Base-by-base conservation (phyloP, 179 eudicot genomes). In the Drosera spatulata region DNA sequence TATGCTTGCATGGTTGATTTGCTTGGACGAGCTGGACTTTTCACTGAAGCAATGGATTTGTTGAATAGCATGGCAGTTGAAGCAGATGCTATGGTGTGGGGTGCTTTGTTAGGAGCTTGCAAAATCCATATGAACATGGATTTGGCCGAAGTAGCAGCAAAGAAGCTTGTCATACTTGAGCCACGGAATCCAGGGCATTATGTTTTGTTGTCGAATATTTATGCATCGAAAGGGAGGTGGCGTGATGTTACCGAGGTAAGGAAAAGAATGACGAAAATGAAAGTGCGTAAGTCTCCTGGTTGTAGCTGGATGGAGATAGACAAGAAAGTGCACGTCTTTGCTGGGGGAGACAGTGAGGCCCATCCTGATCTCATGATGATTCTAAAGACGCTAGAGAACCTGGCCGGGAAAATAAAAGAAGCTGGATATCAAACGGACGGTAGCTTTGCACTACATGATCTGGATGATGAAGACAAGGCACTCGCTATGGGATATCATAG, bases 381-480 rank as follows among this genome's bases (percentile, higher is more conserved):
- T 22, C 33, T 22, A 22, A 22, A 68, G 80, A 79, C 61, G 81
- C 71, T 77, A 76, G 85, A 80, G 63, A 62, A 71, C 50, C 61
- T 85, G 58, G 61, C 75, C 64, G 75, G 72, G 7, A 61, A 67
- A 59, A 71, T 85, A 64, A 80, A 71, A 71, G 33, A 22, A 22
- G 33, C 33, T 22, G 33, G 33, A 22, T 22, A 22, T 22, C 33
- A 22, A 22, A 0, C 33, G 33, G 33, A 22, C 33, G 33, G 33
- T 22, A 22, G 33, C 33, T 22, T 22, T 22, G 91, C 71, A 41
- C 70, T 82, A 56, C 91, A 82, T 66, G 91, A 85, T 55, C 68
- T 85, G 66, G 85, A 82, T 12, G 80, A 80, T 59, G 91, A 85
- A 67, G 91, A 85, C 70, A 85, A 82, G 75, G 75, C 68, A 37